phyloP scores from a whole-genome alignment of 2,329 filamentous ascomycete species.

The Neofusicoccum kwambonambiense region DNA sequence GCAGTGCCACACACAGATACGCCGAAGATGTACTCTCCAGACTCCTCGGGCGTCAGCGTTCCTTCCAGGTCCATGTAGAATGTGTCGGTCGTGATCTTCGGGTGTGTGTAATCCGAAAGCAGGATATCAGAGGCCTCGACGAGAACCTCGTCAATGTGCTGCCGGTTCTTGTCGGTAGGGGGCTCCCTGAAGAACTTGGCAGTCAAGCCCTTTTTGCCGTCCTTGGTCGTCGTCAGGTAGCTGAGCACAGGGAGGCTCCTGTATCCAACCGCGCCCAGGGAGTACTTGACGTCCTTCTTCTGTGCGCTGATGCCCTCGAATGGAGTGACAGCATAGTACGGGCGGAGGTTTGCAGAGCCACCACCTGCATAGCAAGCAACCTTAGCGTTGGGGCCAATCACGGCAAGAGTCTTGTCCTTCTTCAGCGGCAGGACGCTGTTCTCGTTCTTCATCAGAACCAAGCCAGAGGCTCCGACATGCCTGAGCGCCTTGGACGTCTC shows the following conservation, averaged over 20 bases:
- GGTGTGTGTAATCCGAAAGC: constrained; percentile 20
- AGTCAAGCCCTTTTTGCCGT: constrained; percentile 7
- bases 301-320: constrained; percentile 25
- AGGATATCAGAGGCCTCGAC: constrained; percentile 17
- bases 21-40: constrained; percentile 21
- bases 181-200: constrained; percentile 17
- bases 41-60: constrained; percentile 18
- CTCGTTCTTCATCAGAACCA: constrained; percentile 74
- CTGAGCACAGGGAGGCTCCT: constrained; percentile 42
- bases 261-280: constrained; percentile 61
- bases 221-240: background rate
- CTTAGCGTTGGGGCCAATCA: constrained; percentile 72
- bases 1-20: constrained; percentile 24
- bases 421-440: constrained; percentile 60
- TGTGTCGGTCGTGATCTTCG: constrained; percentile 5
- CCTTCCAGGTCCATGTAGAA: constrained; percentile 23
- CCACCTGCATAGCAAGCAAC: constrained; percentile 36
- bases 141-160: constrained; percentile 16
- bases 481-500: constrained; percentile 62
- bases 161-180: constrained; percentile 4
- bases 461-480: constrained; percentile 63
- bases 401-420: constrained; percentile 64
- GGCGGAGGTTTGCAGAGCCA: constrained; percentile 31
- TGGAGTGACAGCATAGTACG: constrained; percentile 29
- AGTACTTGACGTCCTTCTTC: constrained; percentile 51